A percentile compares a stretch with the other conserved stretches of the same genome.
Conservation (phyloP, 1,139 yeast species). For the Kodamaea alishanica region DNA sequence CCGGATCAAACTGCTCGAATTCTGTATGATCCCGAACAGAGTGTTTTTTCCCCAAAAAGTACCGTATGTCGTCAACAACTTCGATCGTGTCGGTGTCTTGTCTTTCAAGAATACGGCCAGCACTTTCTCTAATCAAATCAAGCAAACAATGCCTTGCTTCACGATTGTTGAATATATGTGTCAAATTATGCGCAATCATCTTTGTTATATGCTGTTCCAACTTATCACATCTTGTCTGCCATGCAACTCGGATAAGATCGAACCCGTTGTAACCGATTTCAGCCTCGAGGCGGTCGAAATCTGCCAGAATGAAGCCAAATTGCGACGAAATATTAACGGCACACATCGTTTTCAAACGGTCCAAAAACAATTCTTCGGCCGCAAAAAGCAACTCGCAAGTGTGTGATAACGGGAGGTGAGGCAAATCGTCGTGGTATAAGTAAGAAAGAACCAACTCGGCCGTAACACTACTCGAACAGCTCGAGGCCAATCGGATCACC, state of each 20-base stretch:
- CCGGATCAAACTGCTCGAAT: conserved; percentile 28
- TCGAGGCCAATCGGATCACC: conserved; percentile 26
- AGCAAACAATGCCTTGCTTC: conserved; percentile 22
- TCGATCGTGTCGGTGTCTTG: conserved; percentile 80
- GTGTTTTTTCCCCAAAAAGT: conserved; percentile 53
- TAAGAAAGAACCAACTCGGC: conserved; percentile 55
- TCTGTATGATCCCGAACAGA: conserved; percentile 25
- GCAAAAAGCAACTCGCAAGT: conserved; percentile 56
- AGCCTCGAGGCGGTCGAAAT: conserved; percentile 18
- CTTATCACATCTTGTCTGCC: conserved; percentile 65
- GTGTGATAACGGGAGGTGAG: conserved; percentile 42
- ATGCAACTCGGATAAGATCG: conserved; percentile 59
- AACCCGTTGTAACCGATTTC: conserved; percentile 40
- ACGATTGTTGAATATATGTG: conserved; percentile 29
- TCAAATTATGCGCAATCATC: conserved; percentile 51
- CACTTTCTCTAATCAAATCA: conserved; percentile 40
- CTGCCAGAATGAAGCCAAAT: conserved; percentile 21
- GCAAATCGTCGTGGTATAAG: conserved; percentile 58
- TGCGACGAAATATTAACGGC: conserved; percentile 54
- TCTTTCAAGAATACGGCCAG: conserved; percentile 54
- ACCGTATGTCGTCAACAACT: conserved; percentile 71
- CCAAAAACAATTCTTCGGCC: conserved; percentile 62
- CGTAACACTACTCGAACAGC: conserved; percentile 29
- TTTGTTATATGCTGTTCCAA: conserved; percentile 63
- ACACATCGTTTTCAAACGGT: conserved; percentile 61